Conservation (phyloP, 768 basidiomycete species). For the Psilocybe sp. region DNA sequence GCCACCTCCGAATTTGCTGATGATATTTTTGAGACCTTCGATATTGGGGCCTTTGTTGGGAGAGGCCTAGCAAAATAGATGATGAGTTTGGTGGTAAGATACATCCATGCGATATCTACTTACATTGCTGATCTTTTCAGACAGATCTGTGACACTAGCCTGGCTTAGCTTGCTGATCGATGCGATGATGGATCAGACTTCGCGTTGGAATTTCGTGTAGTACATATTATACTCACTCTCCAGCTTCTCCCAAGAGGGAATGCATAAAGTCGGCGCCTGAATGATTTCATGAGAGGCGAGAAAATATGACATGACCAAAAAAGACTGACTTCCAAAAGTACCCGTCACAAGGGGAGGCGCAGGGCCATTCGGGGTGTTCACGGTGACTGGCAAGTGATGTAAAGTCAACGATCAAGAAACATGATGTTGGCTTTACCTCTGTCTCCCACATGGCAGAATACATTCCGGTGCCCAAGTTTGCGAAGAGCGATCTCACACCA, state of each 20-base stretch:
- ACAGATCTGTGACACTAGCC: slow-evolving; percentile 58
- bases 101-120: not conserved
- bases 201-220: not conserved
- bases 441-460: slow-evolving; percentile 81
- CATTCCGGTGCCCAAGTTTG: slow-evolving; percentile 64
- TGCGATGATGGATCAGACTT: slow-evolving; percentile 5
- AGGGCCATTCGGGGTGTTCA: slow-evolving; percentile 52
- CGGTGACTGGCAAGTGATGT: slow-evolving; percentile 27
- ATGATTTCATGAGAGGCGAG: not conserved
- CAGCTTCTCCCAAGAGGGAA: slow-evolving; percentile 63
- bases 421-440: slow-evolving; percentile 29
- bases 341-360: slow-evolving; percentile 67
- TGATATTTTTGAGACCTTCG: slow-evolving; percentile 36
- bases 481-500: slow-evolving; percentile 75
- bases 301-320: not conserved
- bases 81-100: not conserved
- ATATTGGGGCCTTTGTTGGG: slow-evolving; percentile 30
- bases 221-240: slow-evolving; percentile 40
- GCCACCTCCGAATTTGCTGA: slow-evolving; percentile 54
- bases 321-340: slow-evolving; percentile 51
- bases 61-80: slow-evolving; percentile 29
- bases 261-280: slow-evolving; percentile 60
- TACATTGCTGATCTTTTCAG: slow-evolving; percentile 45
- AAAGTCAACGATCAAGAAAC: not conserved
- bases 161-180: slow-evolving; percentile 50